Conservation (phyloP, 2,329 filamentous ascomycete genomes). For the Verticillium klebahnii region DNA sequence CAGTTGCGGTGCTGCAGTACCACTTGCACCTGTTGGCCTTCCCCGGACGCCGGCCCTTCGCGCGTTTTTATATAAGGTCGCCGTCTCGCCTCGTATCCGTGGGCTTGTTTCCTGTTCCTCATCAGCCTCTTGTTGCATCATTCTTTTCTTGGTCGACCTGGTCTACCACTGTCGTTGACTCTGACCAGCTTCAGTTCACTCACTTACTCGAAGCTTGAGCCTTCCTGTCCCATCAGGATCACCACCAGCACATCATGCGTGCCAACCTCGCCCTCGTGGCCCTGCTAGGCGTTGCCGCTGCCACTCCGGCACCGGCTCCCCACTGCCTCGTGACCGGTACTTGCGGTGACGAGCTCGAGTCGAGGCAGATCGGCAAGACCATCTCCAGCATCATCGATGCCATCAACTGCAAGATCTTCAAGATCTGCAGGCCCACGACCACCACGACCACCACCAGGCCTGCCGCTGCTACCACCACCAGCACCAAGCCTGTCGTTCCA, state of each 20-base stretch:
- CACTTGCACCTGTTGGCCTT: background rate
- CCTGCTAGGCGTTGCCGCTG: background rate
- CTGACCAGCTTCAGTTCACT: background rate
- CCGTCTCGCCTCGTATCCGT: background rate
- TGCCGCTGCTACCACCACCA: background rate
- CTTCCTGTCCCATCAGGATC: background rate
- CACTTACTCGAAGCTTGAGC: background rate
- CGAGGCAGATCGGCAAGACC: background rate
- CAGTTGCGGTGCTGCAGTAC: no score
- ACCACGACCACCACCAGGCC: background rate
- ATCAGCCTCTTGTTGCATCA: background rate
- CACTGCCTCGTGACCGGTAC: background rate
- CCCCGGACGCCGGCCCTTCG: background rate
- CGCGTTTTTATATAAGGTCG: background rate
- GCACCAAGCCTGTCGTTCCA: background rate
- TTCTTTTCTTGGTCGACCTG: background rate
- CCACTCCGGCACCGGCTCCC: background rate
- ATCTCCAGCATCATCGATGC: background rate
- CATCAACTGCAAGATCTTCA: background rate
- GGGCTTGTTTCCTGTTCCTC: background rate
- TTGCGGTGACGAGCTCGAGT: background rate
- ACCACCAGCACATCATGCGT: background rate
- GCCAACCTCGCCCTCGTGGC: background rate
- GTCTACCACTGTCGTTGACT: background rate
- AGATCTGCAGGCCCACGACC: background rate